These are phyloP conservation scores for Phaffia rhodozyma DNA, from an alignment of 1,284 basidiomycete genomes.

Conservation along the genomic window DNA sequence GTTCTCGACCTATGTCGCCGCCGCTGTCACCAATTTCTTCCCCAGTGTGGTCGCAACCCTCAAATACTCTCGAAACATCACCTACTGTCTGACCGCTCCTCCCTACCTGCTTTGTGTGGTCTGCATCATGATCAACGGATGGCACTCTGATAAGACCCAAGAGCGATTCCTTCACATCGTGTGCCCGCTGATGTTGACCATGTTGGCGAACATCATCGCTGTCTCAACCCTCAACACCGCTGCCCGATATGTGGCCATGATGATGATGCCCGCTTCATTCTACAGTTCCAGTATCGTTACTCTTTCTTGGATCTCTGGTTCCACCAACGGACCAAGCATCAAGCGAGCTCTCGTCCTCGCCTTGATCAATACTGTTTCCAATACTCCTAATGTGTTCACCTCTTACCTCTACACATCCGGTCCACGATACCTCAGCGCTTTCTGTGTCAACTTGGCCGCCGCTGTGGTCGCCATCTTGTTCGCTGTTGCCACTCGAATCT, in stretches of 20 bases:
- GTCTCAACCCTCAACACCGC: constrained; percentile 35
- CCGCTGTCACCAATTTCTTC: constrained; percentile 31
- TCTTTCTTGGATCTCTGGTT: constrained; percentile 32
- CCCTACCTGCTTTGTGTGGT: constrained; percentile 32
- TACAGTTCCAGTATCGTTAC: constrained; percentile 34
- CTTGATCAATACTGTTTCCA: constrained; percentile 33
- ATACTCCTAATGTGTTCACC: constrained; percentile 34
- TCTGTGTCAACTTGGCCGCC: constrained; percentile 32
- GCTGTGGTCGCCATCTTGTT: constrained; percentile 26
- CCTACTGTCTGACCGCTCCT: constrained; percentile 18
- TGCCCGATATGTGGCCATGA: constrained; percentile 29
- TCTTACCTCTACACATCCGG: constrained; percentile 31
- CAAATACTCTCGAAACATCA: background rate
- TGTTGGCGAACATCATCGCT: constrained; percentile 62
- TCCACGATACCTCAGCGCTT: constrained; percentile 32
- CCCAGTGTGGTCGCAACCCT: constrained; percentile 3
- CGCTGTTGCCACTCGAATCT: constrained; percentile 22
- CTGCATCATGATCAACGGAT: constrained; percentile 29
- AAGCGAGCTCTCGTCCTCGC: constrained; percentile 36
- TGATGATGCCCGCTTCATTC: constrained; percentile 24
- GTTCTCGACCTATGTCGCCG: constrained; percentile 20
- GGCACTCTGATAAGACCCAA: constrained; percentile 30
- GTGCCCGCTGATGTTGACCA: constrained; percentile 37
- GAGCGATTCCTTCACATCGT: constrained; percentile 21
- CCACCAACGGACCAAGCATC: constrained; percentile 32